Conservation (phyloP, 805 yeast genomes). For the Nakazawaea siamensis region DNA sequence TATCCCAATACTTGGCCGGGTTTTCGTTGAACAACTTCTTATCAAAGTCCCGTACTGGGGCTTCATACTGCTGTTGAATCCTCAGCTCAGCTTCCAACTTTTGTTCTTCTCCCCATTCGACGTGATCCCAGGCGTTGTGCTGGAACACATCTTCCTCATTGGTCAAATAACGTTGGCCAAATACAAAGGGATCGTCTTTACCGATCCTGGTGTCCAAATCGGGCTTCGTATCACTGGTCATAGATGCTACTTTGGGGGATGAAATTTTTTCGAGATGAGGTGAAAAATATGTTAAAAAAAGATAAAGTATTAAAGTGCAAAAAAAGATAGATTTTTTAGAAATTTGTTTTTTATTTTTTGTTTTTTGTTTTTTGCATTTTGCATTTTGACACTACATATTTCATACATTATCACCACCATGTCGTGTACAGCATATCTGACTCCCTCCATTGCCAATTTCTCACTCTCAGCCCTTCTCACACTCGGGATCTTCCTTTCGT, state of each 20-base stretch:
- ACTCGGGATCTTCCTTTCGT: conserved; percentile 60
- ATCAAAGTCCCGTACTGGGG: conserved; percentile 86
- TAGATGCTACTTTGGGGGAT: background rate
- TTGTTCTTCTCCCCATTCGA: conserved; percentile 95
- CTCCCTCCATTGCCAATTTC: conserved; percentile 45
- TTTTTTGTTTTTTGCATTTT: no score
- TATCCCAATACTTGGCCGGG: conserved; percentile 94
- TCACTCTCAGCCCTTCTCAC: conserved; percentile 45
- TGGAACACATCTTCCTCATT: conserved; percentile 78
- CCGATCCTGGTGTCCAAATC: conserved; percentile 56
- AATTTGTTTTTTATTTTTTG: background rate
- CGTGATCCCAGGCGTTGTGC: conserved; percentile 96
- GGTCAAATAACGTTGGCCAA: conserved; percentile 76
- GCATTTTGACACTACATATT: no score
- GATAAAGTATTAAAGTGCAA: no score
- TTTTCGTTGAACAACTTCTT: conserved; percentile 68
- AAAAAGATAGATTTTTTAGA: background rate
- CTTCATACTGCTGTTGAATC: conserved; percentile 64
- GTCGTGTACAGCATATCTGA: conserved; percentile 27
- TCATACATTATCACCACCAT: no score
- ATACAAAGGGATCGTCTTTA: conserved; percentile 82
- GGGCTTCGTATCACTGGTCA: conserved; percentile 24
- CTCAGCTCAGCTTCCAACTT: conserved; percentile 62
- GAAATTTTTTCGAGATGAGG: background rate
- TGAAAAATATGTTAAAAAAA: no score